These are phyloP conservation scores for Posidonia oceanica DNA, from an alignment of 116 monocot species.

Conservation along the genomic window DNA sequence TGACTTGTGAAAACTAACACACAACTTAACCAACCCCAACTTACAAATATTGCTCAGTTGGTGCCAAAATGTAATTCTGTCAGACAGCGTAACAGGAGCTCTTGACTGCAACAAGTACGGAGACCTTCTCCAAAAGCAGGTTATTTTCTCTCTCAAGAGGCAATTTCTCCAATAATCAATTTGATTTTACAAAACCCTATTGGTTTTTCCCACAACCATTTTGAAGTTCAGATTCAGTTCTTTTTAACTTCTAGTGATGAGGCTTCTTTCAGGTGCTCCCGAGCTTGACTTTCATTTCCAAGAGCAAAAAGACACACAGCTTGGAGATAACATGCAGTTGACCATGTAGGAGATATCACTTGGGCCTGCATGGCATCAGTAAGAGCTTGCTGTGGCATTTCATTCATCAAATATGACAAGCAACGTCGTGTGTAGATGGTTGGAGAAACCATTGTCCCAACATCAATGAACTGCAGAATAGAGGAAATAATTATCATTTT, in stretches of 20 bases:
- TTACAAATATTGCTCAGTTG: background rate
- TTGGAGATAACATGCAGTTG: constrained; percentile 87
- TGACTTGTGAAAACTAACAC: background rate
- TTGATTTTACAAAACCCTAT: constrained; percentile 8
- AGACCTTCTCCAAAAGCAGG: background rate
- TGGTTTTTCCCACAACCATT: background rate
- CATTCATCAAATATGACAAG: constrained; percentile 68
- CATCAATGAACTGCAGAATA: constrained; percentile 68
- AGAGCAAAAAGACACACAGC: constrained; percentile 66
- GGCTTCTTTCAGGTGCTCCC: constrained; percentile 75
- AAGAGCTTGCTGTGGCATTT: constrained; percentile 82
- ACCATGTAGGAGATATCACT: constrained; percentile 72
- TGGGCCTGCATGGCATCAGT: constrained; percentile 71
- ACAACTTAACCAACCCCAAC: background rate
- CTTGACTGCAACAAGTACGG: background rate
- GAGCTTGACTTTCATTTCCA: constrained; percentile 70
- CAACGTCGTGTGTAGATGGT: constrained; percentile 75
- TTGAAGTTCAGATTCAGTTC: background rate
- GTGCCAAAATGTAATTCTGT: background rate
- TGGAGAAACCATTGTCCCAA: constrained; percentile 84
- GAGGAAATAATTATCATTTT: background rate
- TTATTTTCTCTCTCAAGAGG: constrained; percentile 1
- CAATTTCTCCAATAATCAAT: background rate
- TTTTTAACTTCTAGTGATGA: constrained; percentile 54
- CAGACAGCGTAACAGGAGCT: background rate